These are phyloP conservation scores for Colletotrichum musicola DNA, from an alignment of 2,329 filamentous ascomycete genomes.

Conservation along the genomic window DNA sequence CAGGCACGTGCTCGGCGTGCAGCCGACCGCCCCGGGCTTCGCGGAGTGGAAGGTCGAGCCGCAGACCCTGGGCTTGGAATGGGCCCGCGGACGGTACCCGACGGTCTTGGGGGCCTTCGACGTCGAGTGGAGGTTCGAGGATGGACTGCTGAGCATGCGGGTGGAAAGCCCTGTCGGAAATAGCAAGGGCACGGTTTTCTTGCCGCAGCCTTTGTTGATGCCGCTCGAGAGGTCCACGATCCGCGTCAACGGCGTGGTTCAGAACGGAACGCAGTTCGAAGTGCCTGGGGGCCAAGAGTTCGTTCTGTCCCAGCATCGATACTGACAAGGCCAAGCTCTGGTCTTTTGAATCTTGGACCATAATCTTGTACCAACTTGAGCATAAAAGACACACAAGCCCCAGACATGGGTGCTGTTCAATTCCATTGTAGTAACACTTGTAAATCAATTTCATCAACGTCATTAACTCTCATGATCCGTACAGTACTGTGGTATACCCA, in stretches of 20 bases:
- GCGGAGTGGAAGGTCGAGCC: constrained; percentile 40
- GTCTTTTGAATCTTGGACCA: no score
- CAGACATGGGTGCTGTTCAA: no score
- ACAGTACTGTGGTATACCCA: constrained; percentile 35
- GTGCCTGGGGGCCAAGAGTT: neutral
- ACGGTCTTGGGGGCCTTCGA: constrained; percentile 6
- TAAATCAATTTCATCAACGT: constrained; percentile 31
- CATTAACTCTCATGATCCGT: constrained; percentile 34
- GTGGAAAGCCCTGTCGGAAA: constrained; percentile 10
- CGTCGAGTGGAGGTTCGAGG: constrained; percentile 30
- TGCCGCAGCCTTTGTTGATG: constrained; percentile 9
- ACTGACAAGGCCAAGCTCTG: no score
- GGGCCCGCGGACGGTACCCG: constrained; percentile 29
- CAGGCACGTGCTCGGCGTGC: constrained; percentile 41
- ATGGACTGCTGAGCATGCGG: constrained; percentile 23
- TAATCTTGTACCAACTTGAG: no score
- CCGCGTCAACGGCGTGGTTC: constrained; percentile 6
- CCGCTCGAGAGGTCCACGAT: neutral
- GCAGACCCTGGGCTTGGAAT: constrained; percentile 41
- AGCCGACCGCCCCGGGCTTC: constrained; percentile 42
- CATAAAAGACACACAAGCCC: no score
- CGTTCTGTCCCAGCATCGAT: constrained; percentile 35
- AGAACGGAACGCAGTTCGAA: constrained; percentile 7
- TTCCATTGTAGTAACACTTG: neutral
- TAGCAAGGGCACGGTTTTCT: neutral